Conservation (phyloP, 768 basidiomycete genomes). For the Crucibulum laeve region DNA sequence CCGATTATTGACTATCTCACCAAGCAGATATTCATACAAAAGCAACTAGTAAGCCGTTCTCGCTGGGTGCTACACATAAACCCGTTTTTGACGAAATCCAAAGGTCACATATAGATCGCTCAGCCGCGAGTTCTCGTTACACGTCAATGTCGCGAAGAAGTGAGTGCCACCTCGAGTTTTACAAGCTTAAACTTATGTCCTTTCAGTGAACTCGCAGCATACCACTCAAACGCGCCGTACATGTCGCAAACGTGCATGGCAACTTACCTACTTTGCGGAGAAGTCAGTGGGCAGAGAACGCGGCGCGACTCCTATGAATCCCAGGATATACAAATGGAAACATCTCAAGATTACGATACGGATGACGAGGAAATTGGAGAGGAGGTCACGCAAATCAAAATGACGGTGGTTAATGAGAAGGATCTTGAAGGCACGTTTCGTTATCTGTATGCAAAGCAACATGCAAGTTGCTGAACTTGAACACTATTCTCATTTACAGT, state of each 20-base stretch:
- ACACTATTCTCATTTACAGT: conserved; percentile 27
- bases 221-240: conserved; percentile 42
- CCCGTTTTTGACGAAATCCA: background rate
- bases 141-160: conserved; percentile 81
- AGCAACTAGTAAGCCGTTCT: conserved; percentile 32
- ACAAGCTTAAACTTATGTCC: background rate
- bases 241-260: conserved; percentile 44
- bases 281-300: conserved; percentile 19
- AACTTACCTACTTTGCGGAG: conserved; percentile 72
- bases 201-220: conserved; percentile 59
- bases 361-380: conserved; percentile 32
- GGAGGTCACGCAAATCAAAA: conserved; percentile 39
- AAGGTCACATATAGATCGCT: conserved; percentile 80
- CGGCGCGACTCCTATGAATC: conserved; percentile 4
- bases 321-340: conserved; percentile 37
- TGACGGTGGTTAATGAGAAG: conserved; percentile 60
- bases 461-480: too few relatives aligned
- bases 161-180: conserved; percentile 22
- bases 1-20: conserved; percentile 42
- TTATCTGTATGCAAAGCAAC: background rate
- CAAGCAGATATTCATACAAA: conserved; percentile 47
- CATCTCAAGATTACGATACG: conserved; percentile 25
- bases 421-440: conserved; percentile 55
- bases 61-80: background rate
- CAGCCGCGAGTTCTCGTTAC: conserved; percentile 64